A percentile compares a stretch with the other conserved stretches of the same genome.
phyloP scores from a whole-genome alignment of 2,329 filamentous ascomycete genomes.

The Ophiognomonia clavigignenti-juglandacearum region DNA sequence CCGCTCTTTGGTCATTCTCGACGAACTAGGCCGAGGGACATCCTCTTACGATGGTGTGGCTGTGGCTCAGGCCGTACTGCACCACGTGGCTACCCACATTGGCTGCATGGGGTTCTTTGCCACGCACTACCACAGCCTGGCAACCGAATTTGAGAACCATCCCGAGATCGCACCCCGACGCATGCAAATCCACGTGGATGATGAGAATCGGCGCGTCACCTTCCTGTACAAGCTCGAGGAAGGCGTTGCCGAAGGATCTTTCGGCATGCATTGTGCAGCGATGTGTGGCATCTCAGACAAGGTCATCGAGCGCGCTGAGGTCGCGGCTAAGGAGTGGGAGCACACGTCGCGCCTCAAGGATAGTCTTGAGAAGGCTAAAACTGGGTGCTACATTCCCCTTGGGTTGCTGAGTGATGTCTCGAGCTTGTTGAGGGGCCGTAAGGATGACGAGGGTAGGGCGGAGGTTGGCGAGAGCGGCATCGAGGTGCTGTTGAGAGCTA shows the following conservation, averaged over 20 bases:
- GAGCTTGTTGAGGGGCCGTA: slow-evolving; percentile 61
- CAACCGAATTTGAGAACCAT: slow-evolving; percentile 83
- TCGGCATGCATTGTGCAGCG: slow-evolving; percentile 97
- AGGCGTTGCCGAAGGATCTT: slow-evolving; percentile 91
- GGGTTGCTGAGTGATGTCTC: slow-evolving; percentile 86
- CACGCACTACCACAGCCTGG: slow-evolving; percentile 93
- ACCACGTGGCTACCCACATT: slow-evolving; percentile 89
- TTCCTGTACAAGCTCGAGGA: slow-evolving; percentile 93
- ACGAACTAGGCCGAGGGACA: slow-evolving; percentile 92
- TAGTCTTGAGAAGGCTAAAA: slow-evolving; percentile 75
- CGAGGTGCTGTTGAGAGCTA: slow-evolving; percentile 55
- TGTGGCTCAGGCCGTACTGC: slow-evolving; percentile 93
- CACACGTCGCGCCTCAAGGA: slow-evolving; percentile 89
- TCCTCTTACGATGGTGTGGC: slow-evolving; percentile 95
- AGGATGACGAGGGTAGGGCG: slow-evolving; percentile 24
- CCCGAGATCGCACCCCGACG: slow-evolving; percentile 81
- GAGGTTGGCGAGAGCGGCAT: slow-evolving; percentile 48
- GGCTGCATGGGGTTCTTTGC: slow-evolving; percentile 96
- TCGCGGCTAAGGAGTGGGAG: slow-evolving; percentile 88
- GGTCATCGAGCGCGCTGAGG: slow-evolving; percentile 82
- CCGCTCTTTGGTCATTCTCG: slow-evolving; percentile 90
- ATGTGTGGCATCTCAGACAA: slow-evolving; percentile 91
- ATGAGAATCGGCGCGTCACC: slow-evolving; percentile 77
- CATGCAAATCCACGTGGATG: slow-evolving; percentile 94
- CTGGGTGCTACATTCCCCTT: slow-evolving; percentile 75